phyloP scores from a whole-genome alignment of 1,139 yeast genomes.

The Saccharomyces hybrid region DNA sequence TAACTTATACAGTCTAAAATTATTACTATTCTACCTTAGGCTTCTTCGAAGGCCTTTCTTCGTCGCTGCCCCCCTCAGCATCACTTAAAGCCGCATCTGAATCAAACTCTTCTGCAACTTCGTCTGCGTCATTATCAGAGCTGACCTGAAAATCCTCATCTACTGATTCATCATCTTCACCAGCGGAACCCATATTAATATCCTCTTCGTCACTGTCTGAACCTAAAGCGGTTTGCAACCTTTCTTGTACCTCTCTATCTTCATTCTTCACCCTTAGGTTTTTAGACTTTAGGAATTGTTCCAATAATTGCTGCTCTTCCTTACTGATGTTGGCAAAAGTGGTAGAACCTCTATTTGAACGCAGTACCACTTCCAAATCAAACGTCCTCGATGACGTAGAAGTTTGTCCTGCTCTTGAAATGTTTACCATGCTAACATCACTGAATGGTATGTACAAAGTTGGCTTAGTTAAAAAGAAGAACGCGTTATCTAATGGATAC shows the following conservation, averaged over 20 bases:
- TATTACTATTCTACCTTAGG: constrained; percentile 23
- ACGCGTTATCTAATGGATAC: constrained; percentile 84
- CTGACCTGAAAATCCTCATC: constrained; percentile 63
- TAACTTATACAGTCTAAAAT: constrained; percentile 1
- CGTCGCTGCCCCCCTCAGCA: constrained; percentile 39
- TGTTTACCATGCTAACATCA: constrained; percentile 67
- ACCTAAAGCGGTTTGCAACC: constrained; percentile 69
- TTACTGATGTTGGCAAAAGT: constrained; percentile 83
- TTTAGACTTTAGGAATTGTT: constrained; percentile 68
- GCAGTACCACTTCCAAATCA: constrained; percentile 73
- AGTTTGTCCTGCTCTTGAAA: constrained; percentile 84
- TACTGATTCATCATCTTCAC: constrained; percentile 61
- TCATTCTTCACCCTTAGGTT: constrained; percentile 80
- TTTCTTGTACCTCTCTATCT: constrained; percentile 76
- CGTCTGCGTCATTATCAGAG: constrained; percentile 47
- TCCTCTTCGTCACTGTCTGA: constrained; percentile 65
- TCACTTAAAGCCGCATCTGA: constrained; percentile 54
- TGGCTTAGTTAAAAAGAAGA: constrained; percentile 89
- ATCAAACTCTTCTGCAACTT: constrained; percentile 84
- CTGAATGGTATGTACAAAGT: constrained; percentile 84
- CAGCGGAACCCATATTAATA: constrained; percentile 64
- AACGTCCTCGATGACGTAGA: constrained; percentile 82
- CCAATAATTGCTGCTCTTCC: constrained; percentile 80
- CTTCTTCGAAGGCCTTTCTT: constrained; percentile 32
- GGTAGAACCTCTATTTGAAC: constrained; percentile 62